These are phyloP conservation scores for Hericium rajendrae DNA, from an alignment of 768 basidiomycete species.

Conservation along the genomic window DNA sequence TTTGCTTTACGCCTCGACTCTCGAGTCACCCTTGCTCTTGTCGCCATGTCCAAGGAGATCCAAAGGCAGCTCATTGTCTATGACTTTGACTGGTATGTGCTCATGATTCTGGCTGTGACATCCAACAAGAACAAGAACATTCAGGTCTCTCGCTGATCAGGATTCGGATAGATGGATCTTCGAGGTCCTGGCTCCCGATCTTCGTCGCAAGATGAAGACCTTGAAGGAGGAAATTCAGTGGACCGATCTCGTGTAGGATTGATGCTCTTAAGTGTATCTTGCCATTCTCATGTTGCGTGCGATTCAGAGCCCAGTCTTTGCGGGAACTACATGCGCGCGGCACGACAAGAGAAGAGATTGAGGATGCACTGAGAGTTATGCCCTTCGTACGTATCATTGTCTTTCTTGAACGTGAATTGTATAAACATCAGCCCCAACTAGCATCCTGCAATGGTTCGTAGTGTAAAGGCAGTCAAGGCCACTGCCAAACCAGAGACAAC, in stretches of 20 bases:
- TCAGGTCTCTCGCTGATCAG: slow-evolving; percentile 87
- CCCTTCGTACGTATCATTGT: slow-evolving; percentile 61
- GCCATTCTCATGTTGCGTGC: slow-evolving; percentile 2
- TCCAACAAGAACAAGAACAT: neutral
- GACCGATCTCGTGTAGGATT: slow-evolving; percentile 84
- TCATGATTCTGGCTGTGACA: neutral
- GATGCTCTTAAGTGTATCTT: neutral
- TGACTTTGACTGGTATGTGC: slow-evolving; percentile 87
- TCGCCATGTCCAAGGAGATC: slow-evolving; percentile 17
- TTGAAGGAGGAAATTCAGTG: slow-evolving; percentile 63
- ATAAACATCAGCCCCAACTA: slow-evolving; percentile 22
- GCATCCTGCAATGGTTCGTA: slow-evolving; percentile 97
- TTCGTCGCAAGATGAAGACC: slow-evolving; percentile 73
- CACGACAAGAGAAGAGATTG: slow-evolving; percentile 64
- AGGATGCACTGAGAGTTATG: slow-evolving; percentile 65
- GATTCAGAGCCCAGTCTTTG: slow-evolving; percentile 53
- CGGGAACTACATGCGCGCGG: slow-evolving; percentile 63
- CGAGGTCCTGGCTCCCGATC: slow-evolving; percentile 76
- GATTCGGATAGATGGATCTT: slow-evolving; percentile 93
- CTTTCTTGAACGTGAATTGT: neutral
- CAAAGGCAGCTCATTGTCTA: slow-evolving; percentile 75
- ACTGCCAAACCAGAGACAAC: slow-evolving; percentile 54
- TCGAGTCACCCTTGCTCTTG: neutral
- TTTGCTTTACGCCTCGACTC: neutral
- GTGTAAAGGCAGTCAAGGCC: slow-evolving; percentile 67